These are phyloP conservation scores for Domatiomyces globalis DNA, from an alignment of 2,329 filamentous ascomycete genomes.

Conservation along the genomic window DNA sequence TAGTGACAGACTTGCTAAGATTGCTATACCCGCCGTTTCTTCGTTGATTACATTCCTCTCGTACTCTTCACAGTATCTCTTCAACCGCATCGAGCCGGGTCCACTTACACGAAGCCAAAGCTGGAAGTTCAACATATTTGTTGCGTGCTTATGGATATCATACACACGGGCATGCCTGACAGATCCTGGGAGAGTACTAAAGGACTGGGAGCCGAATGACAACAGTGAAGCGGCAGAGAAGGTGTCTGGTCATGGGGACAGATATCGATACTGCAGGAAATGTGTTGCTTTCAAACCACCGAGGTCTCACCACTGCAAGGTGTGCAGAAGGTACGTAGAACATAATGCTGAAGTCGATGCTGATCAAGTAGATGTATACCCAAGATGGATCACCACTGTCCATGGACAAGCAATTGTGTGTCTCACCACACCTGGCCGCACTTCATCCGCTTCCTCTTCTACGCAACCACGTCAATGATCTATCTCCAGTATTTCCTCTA, in stretches of 20 bases:
- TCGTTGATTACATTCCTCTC: slow-evolving; percentile 44
- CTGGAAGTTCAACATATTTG: slow-evolving; percentile 37
- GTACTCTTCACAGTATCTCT: slow-evolving; percentile 46
- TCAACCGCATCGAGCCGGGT: slow-evolving; percentile 37
- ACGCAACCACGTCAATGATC: slow-evolving; percentile 42
- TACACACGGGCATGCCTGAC: slow-evolving; percentile 46
- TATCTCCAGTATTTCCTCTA: slow-evolving; percentile 44
- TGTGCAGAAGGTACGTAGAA: slow-evolving; percentile 39
- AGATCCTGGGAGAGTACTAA: slow-evolving; percentile 42
- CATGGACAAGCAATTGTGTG: slow-evolving; percentile 53
- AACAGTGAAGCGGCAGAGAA: slow-evolving; percentile 4
- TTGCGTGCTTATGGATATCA: slow-evolving; percentile 42
- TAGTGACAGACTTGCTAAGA: slow-evolving; percentile 8
- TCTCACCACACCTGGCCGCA: slow-evolving; percentile 52
- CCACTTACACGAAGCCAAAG: slow-evolving; percentile 36
- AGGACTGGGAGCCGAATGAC: slow-evolving; percentile 24
- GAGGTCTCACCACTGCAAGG: slow-evolving; percentile 51
- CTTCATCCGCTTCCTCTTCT: slow-evolving; percentile 50
- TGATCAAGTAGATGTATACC: slow-evolving; percentile 40
- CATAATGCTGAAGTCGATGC: background rate
- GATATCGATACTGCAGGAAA: slow-evolving; percentile 45
- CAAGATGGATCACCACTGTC: slow-evolving; percentile 55
- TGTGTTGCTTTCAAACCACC: slow-evolving; percentile 49
- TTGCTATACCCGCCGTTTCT: slow-evolving; percentile 42
- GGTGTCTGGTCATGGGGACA: slow-evolving; percentile 4